Base-by-base conservation (phyloP, 345 rosid species). In the Lepidium aucheri region DNA sequence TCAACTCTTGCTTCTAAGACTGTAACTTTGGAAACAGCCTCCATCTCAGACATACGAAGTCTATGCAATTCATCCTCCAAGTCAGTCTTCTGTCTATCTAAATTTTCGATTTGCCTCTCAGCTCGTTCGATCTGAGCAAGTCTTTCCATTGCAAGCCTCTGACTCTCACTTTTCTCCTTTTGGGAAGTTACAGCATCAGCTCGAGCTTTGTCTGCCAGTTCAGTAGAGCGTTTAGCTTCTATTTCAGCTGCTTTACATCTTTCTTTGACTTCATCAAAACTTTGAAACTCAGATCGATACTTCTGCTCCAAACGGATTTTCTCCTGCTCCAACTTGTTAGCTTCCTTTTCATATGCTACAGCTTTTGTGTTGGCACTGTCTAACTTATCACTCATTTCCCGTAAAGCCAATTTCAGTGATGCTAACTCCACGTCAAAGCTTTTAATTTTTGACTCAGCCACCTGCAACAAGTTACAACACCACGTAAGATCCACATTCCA, bases 111-210 rank as follows among this genome's bases (percentile, higher is more conserved):
- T 47, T 77, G 91, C 77, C 99, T 83, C 73, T 89, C 84, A 8
- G 81, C 76, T 76, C 96, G 85, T 81, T 95, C 96, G 42, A 91
- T 82, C 58, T 80, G 87, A 38, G 96, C 84, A 72, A 83, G 74
- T 76, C 95, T 87, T 79, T 95, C 97, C 90, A 91, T 90, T 16
- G 97, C 93, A 75, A 85, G 46, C 72, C 65, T 91, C 76, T 91
- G 96, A 53, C 84, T 76, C 67, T 87, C 91, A 5, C 68, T 83
- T 77, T 85, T 95, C 68, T 88, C 99, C 77, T 74, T 91, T 53
- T 86, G 93, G 43, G 96, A 91, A 61, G 81, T 73, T 18, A 64
- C 88, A 11, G 97, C 96, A 68, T 94, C 99, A 53, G 80, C 77
- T 35, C 86, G 95, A 46, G 92, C 97, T 78, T 51, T 87, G 63